phyloP scores from a whole-genome alignment of 108 stramenopile genomes.

The Epithemia pelagica region DNA sequence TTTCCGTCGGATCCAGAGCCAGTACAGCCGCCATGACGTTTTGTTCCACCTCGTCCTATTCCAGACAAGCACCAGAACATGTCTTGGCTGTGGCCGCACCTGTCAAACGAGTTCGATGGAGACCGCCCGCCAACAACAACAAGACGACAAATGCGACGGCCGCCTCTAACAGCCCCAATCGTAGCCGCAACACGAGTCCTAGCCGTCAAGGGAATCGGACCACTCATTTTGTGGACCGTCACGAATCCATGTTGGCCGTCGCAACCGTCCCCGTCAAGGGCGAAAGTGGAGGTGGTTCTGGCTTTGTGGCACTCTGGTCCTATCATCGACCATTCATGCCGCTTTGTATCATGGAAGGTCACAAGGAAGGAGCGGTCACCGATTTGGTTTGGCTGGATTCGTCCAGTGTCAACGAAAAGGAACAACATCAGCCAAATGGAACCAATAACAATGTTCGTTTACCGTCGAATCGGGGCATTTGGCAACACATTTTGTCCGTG shows the following conservation, averaged over 20 bases:
- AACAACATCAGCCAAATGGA: not conserved
- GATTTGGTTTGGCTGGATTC: constrained; percentile 70
- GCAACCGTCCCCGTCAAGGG: constrained; percentile 70
- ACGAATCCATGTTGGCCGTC: constrained; percentile 78
- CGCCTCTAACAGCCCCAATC: not conserved
- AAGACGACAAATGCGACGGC: constrained; percentile 3
- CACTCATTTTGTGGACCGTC: constrained; percentile 26
- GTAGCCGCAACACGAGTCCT: not conserved
- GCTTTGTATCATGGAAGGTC: constrained; percentile 67
- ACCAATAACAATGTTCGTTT: not conserved
- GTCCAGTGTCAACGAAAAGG: not conserved
- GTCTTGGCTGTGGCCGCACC: constrained; percentile 52
- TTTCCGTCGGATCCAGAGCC: not conserved
- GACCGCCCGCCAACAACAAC: constrained; percentile 39
- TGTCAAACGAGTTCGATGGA: constrained; percentile 67
- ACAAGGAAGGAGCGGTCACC: constrained; percentile 62
- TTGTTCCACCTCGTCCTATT: not conserved
- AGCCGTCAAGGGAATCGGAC: not conserved
- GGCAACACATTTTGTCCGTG: constrained; percentile 74
- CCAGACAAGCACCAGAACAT: constrained; percentile 13
- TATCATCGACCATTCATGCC: constrained; percentile 67
- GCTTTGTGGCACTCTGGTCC: constrained; percentile 62
- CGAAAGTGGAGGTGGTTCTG: constrained; percentile 65
- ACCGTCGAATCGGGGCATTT: constrained; percentile 15
- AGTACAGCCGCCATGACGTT: not conserved